Base-by-base conservation (phyloP, 768 basidiomycete genomes). In the Phanerochaete sordida region DNA sequence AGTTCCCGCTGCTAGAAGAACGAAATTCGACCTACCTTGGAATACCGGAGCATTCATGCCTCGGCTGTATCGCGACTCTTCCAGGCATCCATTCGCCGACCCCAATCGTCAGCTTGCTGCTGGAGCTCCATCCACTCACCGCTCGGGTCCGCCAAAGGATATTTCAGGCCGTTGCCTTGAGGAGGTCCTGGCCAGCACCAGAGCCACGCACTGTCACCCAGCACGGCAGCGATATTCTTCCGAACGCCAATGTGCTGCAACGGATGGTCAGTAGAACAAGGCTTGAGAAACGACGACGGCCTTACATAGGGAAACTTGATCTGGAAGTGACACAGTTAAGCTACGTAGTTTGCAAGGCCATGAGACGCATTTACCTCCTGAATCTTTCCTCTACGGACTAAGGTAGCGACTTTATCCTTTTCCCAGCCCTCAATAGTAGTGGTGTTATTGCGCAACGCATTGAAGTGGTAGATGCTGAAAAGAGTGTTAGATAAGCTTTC, bases 391-490 rank as follows among this genome's bases (percentile, higher is more conserved):
- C 88, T 78, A 21, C 90, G 84, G 53, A 92, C 85, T 65, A 99
- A 81, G 0, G 85, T 90, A 4, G 94, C 89, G 1, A 86, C 93
- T 73, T 90, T 95, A 69, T 98, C 95, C 74, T 98, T 98, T 73
- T 99, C 97, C 92, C 93, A 96, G 0, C 90, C 86, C 75, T 99
- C 97, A 52, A 99, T 98, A 0, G 97, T 98, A 0, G 96, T 99
- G 1, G 88, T 85, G 72, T 99, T 99, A 11, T 81, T 81, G 6
- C 82, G 66, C 27, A 98, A 72, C 52, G 82, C 79, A 68, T 87
- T 90, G 63, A 95, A 84, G 65, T 98, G 97, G 69, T 95, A 98
- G 23, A 98, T 58, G 56, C 93, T 94, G 65, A 16, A 48, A 43
- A 54, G 15, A n/a, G 31, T 33, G 74, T 58, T 35, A n/a, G 48